A percentile compares a stretch with the other conserved stretches of the same genome.
Conservation (phyloP, 2,329 filamentous ascomycete genomes). For the Trichoderma sp. region DNA sequence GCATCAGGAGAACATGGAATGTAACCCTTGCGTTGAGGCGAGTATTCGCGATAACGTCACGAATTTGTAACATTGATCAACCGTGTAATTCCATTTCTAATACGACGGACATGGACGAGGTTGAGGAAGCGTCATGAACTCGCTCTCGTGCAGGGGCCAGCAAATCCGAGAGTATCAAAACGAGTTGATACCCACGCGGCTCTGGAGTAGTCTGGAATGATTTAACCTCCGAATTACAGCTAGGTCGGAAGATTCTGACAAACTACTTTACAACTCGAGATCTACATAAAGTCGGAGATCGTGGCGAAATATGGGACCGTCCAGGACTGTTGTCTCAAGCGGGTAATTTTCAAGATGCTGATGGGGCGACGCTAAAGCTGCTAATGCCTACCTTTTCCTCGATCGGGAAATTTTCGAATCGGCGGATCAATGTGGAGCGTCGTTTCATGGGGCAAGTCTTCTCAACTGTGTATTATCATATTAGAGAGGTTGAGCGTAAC, state of each 20-base stretch:
- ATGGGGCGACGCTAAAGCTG: background rate
- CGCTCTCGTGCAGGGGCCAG: background rate
- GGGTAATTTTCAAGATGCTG: background rate
- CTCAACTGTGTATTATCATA: background rate
- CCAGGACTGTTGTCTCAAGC: background rate
- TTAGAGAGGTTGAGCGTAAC: background rate
- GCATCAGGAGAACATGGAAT: background rate
- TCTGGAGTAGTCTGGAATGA: background rate
- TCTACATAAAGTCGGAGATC: background rate
- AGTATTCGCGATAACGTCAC: background rate
- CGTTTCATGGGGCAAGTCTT: background rate
- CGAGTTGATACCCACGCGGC: background rate
- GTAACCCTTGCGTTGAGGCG: background rate
- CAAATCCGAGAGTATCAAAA: background rate
- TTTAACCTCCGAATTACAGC: background rate
- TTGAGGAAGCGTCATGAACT: background rate
- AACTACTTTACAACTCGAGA: background rate
- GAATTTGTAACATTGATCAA: background rate
- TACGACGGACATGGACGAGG: background rate
- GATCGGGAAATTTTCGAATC: background rate
- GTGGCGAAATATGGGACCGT: background rate
- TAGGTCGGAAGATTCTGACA: background rate
- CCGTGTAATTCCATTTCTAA: background rate
- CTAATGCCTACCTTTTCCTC: constrained; percentile 8
- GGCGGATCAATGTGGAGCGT: background rate